phyloP scores from a whole-genome alignment of 352 stramenopile genomes.

The Pythium periplocum region DNA sequence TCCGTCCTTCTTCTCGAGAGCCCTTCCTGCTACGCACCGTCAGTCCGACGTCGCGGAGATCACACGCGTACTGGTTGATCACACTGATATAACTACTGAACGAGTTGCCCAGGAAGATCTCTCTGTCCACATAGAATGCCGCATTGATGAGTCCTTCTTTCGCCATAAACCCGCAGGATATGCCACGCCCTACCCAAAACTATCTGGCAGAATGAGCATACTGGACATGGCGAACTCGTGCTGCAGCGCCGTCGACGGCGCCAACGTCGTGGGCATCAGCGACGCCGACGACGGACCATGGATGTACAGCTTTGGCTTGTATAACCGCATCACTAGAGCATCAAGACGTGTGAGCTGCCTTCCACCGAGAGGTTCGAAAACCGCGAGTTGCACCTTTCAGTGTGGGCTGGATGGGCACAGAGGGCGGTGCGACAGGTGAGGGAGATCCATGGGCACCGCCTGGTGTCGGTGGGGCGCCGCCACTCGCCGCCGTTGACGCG shows the following conservation, averaged over 20 bases:
- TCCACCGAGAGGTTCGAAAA: background rate
- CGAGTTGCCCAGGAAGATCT: constrained; percentile 91
- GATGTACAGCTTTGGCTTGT: constrained; percentile 83
- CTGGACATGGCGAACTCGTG: constrained; percentile 87
- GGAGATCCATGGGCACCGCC: constrained; percentile 11
- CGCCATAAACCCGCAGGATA: constrained; percentile 4
- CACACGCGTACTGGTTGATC: constrained; percentile 85
- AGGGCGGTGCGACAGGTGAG: constrained; percentile 3
- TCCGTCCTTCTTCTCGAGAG: no score
- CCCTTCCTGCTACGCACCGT: constrained; percentile 22
- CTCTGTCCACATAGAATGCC: constrained; percentile 26
- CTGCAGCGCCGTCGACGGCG: constrained; percentile 33
- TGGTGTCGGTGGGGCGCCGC: constrained; percentile 13
- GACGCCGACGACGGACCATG: constrained; percentile 45
- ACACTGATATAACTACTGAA: constrained; percentile 93
- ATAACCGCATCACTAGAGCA: constrained; percentile 83
- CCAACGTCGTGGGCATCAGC: constrained; percentile 57
- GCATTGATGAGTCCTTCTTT: constrained; percentile 2
- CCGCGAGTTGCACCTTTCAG: constrained; percentile 48
- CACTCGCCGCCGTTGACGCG: background rate
- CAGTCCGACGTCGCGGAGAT: constrained; percentile 69
- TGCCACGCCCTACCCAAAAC: constrained; percentile 62
- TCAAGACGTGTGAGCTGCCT: background rate
- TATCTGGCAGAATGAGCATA: constrained; percentile 87
- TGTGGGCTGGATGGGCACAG: constrained; percentile 48